Conservation (phyloP, 2,329 filamentous ascomycete genomes). For the Cladophialophora chaetospira region DNA sequence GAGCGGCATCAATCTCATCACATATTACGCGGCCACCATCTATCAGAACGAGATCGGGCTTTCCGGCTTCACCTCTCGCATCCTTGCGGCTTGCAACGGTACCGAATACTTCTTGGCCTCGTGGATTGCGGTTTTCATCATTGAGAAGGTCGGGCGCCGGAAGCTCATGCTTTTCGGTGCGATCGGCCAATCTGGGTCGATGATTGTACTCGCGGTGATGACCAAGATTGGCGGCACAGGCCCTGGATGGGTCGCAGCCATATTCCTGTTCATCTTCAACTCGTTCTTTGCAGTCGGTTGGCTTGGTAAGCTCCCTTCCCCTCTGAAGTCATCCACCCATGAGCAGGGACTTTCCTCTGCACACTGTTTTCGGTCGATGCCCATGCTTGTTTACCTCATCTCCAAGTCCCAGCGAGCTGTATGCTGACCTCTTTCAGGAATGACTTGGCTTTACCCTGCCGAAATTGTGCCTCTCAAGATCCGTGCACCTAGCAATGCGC, state of each 20-base stretch:
- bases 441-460: constrained; percentile 45
- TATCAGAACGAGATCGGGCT: constrained; percentile 25
- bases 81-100: constrained; percentile 25
- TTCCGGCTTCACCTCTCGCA: constrained; percentile 19
- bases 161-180: constrained; percentile 26
- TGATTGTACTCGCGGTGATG: constrained; percentile 26
- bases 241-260: constrained; percentile 48
- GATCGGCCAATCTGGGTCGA: constrained; percentile 20
- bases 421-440: constrained; percentile 27
- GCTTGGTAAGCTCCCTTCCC: not conserved
- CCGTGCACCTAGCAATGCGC: constrained; percentile 64
- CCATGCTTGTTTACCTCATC: too few species aligned
- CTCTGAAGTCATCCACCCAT: too few species aligned
- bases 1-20: constrained; percentile 37
- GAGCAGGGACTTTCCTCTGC: too few species aligned
- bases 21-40: constrained; percentile 25
- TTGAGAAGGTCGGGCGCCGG: constrained; percentile 25
- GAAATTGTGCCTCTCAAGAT: constrained; percentile 55
- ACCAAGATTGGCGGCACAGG: constrained; percentile 40
- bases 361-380: too few species aligned
- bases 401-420: too few species aligned
- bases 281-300: constrained; percentile 60
- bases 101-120: constrained; percentile 32
- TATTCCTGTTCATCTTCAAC: constrained; percentile 65
- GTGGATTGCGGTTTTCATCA: constrained; percentile 25